Conservation (phyloP, 805 yeast genomes). For the Saturnispora zaruensis region DNA sequence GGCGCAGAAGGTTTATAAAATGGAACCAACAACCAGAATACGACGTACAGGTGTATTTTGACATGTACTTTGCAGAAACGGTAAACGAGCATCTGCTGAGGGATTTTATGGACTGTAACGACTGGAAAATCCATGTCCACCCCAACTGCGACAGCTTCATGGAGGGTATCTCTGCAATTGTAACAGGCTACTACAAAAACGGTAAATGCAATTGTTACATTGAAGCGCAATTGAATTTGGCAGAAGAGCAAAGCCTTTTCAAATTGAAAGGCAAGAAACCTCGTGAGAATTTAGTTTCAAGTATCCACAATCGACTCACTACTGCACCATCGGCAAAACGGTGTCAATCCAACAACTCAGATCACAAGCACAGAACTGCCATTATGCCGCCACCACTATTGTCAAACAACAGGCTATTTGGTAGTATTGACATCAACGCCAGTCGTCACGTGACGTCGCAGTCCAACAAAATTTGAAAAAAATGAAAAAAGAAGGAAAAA, state of each 20-base stretch:
- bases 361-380: neutral
- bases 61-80: neutral
- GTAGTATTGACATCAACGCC: neutral
- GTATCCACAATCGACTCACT: neutral
- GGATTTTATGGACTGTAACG: conserved; percentile 1
- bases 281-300: neutral
- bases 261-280: neutral
- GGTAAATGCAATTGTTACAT: neutral
- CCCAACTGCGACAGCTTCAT: neutral
- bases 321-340: neutral
- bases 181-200: conserved; percentile 2
- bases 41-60: neutral
- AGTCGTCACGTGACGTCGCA: neutral
- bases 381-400: neutral
- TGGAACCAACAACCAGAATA: conserved; percentile 1
- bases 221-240: neutral
- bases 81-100: neutral
- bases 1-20: neutral
- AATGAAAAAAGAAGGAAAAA: neutral
- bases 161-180: neutral
- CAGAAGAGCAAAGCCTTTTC: neutral
- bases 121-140: neutral
- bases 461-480: neutral
- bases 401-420: neutral
- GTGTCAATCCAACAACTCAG: neutral